Conservation (phyloP, 1,139 yeast species). For the Citeromyces siamensis region DNA sequence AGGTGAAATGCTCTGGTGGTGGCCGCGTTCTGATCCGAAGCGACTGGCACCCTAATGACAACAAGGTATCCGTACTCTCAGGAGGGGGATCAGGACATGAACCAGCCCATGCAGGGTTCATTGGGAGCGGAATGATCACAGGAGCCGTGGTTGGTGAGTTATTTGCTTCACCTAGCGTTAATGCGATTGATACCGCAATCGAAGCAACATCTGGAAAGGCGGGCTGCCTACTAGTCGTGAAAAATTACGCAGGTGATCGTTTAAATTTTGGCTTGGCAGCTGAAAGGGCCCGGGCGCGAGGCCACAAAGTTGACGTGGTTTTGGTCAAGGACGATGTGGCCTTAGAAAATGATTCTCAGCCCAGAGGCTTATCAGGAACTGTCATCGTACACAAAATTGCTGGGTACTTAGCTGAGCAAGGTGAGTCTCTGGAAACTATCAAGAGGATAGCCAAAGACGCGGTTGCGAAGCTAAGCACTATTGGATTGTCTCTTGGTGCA, state of each 20-base stretch:
- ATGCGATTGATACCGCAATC: conserved; percentile 27
- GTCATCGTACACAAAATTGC: conserved; percentile 64
- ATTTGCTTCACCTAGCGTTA: conserved; percentile 31
- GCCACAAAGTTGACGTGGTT: conserved; percentile 50
- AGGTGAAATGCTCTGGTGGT: no score
- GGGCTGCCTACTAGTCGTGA: conserved; percentile 36
- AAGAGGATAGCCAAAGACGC: background rate
- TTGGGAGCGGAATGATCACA: conserved; percentile 30
- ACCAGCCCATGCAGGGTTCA: conserved; percentile 33
- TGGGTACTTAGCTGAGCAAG: no score
- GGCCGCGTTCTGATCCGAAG: no score
- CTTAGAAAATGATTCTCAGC: conserved; percentile 78
- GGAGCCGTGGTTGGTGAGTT: conserved; percentile 35
- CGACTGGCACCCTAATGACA: conserved; percentile 53
- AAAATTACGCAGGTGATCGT: conserved; percentile 80
- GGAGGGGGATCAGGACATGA: conserved; percentile 39
- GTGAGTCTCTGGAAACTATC: conserved; percentile 30
- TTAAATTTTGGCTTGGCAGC: conserved; percentile 76
- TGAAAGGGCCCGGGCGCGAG: conserved; percentile 63
- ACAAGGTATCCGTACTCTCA: conserved; percentile 23
- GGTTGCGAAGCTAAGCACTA: conserved; percentile 44
- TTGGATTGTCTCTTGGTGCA: conserved; percentile 72
- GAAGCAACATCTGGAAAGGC: conserved; percentile 19
- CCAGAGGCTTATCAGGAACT: conserved; percentile 74
- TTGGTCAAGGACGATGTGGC: conserved; percentile 77